Base-by-base conservation (phyloP, 2,329 filamentous ascomycete genomes). In the Fonsecaea pedrosoi region DNA sequence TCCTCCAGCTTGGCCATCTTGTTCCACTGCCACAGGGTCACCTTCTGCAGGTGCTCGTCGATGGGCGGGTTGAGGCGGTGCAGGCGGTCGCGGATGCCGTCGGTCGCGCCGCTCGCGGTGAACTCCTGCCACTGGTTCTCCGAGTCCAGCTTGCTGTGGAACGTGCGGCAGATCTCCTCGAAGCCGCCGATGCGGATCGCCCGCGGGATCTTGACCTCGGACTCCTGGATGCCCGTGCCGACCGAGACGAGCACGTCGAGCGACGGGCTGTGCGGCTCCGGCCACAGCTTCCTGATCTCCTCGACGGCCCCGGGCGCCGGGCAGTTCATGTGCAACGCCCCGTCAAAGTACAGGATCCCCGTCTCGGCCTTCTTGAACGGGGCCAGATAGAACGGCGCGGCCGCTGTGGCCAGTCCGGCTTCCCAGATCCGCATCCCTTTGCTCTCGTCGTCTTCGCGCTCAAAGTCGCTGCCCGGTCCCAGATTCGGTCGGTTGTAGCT, bases 171-270 rank as follows among this genome's bases (percentile, higher is more conserved):
- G 21, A 62, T 62, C 35, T 62, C 59, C 15, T 48, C 59, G 59
- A 62, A 62, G 13, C 59, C 59, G 15, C 59, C 59, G n/a, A 62
- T 62, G 13, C 59, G 45, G 34, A 62, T 62, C 12, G 59, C 59
- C 18, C 53, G 35, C 8, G 59, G 59, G 34, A 62, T 62, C 35
- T 62, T 62, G 50, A 62, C 48, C 15, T 62, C 59, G 7, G 59
- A 62, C n/a, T 62, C 59, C 59, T 62, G 59, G 34, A 62, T 54
- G 7, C 59, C 59, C n/a, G 59, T 62, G 1, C 59, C 59, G 4
- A 62, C 15, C 10, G 59, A 62, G 59, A 62, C 12, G 13, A 62
- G 59, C 13, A 62, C 45, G 34, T 62, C 59, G 34, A 62, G 45
- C 45, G 48, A 55, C 0, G 59, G 48, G 12, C 48, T 38, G 45